Evolutionary conservation across 495 filamentous ascomycete species (phyloP).

Genomic region (Bombardia bombarda): DNA sequence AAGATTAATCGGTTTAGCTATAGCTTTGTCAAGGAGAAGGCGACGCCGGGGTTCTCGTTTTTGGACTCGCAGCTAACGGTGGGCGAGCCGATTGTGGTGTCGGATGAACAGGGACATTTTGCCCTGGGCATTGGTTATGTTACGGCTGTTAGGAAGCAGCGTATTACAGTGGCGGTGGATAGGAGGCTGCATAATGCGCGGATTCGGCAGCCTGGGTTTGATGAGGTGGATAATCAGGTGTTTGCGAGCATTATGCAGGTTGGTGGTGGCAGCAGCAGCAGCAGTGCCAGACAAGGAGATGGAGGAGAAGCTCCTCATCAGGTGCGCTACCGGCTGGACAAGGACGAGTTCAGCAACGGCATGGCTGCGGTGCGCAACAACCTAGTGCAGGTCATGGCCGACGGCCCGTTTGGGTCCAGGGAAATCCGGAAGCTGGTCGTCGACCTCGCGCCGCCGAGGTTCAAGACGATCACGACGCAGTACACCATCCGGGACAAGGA

Average conservation of each 20-base stretch:
- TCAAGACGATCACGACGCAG: constrained; percentile 55
- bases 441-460: constrained; percentile 60
- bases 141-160: constrained; percentile 58
- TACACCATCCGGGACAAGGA: constrained; percentile 47
- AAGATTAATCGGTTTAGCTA: constrained; percentile 92
- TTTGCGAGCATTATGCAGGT: constrained; percentile 93
- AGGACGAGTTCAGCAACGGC: constrained; percentile 96
- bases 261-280: too few relatives aligned
- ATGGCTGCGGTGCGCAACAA: constrained; percentile 95
- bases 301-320: constrained; percentile 64
- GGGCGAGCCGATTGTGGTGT: constrained; percentile 93
- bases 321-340: constrained; percentile 77
- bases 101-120: constrained; percentile 90
- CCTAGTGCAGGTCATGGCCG: constrained; percentile 82
- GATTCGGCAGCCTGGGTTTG: constrained; percentile 63
- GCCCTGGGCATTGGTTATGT: constrained; percentile 89
- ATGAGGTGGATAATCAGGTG: constrained; percentile 66
- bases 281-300: too few relatives aligned
- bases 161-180: constrained; percentile 83
- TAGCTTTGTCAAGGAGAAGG: constrained; percentile 62
- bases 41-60: constrained; percentile 61
- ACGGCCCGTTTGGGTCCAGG: constrained; percentile 59
- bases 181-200: constrained; percentile 79
- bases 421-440: constrained; percentile 73
- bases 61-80: constrained; percentile 80